Percentiles rank a stretch among this genome's conserved stretches.
These are phyloP conservation scores for Rhizopogon vulgaris DNA, from an alignment of 768 basidiomycete genomes.

Conservation along the genomic window DNA sequence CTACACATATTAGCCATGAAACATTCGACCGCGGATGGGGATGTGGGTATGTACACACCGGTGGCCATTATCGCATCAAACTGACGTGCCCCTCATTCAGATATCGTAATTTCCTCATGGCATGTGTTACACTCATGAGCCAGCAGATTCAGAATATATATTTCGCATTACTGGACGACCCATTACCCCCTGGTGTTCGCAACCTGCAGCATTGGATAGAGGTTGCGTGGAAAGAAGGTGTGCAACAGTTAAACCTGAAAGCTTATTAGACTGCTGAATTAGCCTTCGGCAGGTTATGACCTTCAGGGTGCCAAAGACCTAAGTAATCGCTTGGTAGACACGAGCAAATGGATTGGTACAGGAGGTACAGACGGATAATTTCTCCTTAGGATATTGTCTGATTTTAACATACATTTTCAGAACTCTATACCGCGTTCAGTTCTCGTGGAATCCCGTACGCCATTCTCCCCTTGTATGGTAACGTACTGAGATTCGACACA, in stretches of 20 bases:
- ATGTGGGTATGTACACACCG: slow-evolving; percentile 47
- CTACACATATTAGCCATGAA: slow-evolving; percentile 55
- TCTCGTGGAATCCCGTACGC: slow-evolving; percentile 79
- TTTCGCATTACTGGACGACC: slow-evolving; percentile 50
- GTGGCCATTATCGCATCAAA: neutral
- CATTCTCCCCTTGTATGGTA: neutral
- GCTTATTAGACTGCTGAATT: neutral
- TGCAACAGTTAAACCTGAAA: neutral
- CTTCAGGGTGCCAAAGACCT: slow-evolving; percentile 58
- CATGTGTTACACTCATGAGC: slow-evolving; percentile 63
- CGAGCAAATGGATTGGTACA: slow-evolving; percentile 77
- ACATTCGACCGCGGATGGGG: slow-evolving; percentile 67
- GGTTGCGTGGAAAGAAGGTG: slow-evolving; percentile 71
- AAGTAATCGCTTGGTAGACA: slow-evolving; percentile 43
- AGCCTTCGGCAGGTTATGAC: slow-evolving; percentile 57
- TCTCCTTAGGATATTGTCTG: neutral
- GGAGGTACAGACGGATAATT: slow-evolving; percentile 41
- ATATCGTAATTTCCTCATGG: slow-evolving; percentile 81
- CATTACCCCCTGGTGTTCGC: slow-evolving; percentile 58
- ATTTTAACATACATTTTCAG: slow-evolving; percentile 29
- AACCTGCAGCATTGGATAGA: slow-evolving; percentile 79
- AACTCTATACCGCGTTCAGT: slow-evolving; percentile 74
- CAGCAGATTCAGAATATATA: slow-evolving; percentile 61
- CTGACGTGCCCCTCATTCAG: slow-evolving; percentile 31
- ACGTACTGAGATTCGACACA: slow-evolving; percentile 16